phyloP scores from a whole-genome alignment of 192 early-diverging fungal genomes.

The Coemansia sp. region DNA sequence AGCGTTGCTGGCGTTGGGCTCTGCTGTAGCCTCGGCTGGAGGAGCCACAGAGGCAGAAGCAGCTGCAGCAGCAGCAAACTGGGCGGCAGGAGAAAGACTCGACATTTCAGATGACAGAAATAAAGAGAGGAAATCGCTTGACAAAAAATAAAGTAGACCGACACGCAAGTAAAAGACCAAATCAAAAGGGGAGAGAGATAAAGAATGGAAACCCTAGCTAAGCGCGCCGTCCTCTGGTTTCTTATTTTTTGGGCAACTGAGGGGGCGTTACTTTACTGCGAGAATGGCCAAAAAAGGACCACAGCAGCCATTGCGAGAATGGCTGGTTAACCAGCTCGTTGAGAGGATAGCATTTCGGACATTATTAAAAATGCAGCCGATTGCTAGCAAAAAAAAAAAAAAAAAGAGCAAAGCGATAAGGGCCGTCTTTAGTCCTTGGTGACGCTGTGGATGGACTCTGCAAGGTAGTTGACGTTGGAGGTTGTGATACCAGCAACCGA shows the following conservation, averaged over 20 bases:
- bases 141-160: slow-evolving; percentile 11
- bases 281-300: too few species aligned
- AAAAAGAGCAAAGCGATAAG: too few species aligned
- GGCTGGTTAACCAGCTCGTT: too few species aligned
- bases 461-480: slow-evolving; percentile 93
- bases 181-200: not conserved
- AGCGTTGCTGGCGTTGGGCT: not conserved
- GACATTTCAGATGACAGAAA: slow-evolving; percentile 24
- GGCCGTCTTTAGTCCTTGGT: slow-evolving; percentile 62
- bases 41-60: slow-evolving; percentile 28
- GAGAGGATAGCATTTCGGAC: too few species aligned
- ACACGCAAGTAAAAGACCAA: slow-evolving; percentile 28
- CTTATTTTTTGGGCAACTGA: too few species aligned
- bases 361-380: too few species aligned
- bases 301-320: too few species aligned
- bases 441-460: slow-evolving; percentile 91
- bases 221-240: too few species aligned
- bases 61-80: slow-evolving; percentile 49
- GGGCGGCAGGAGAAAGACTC: slow-evolving; percentile 43
- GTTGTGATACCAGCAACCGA: slow-evolving; percentile 95
- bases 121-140: slow-evolving; percentile 7
- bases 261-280: too few species aligned
- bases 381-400: too few species aligned
- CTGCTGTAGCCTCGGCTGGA: not conserved
- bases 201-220: not conserved